phyloP scores from a whole-genome alignment of 2,329 filamentous ascomycete species.

The Fusarium marasasianum region DNA sequence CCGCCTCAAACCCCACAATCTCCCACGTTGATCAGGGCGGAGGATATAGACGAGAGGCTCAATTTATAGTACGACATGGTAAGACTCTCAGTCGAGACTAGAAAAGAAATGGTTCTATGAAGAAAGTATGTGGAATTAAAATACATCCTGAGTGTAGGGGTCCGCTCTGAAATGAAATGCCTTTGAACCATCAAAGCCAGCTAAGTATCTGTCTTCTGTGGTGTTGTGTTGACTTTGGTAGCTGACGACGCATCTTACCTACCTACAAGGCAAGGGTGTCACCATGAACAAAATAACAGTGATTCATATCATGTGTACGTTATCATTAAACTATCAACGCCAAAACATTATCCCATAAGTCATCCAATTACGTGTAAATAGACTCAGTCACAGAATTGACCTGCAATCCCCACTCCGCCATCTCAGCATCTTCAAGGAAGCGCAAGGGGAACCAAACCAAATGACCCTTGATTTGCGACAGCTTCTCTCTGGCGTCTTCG shows the following conservation, averaged over 20 bases:
- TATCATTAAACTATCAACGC: background rate
- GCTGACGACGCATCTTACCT: conserved; percentile 12
- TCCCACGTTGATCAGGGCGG: conserved; percentile 18
- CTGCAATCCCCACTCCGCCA: conserved; percentile 89
- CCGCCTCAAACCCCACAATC: conserved; percentile 27
- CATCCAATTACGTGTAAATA: conserved; percentile 71
- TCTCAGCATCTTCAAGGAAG: conserved; percentile 83
- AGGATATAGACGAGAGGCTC: conserved; percentile 12
- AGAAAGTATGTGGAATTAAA: background rate
- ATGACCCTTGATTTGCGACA: conserved; percentile 86
- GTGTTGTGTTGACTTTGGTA: background rate
- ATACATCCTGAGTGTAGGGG: background rate
- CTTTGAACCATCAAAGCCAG: background rate
- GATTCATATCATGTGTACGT: background rate
- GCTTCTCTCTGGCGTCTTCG: conserved; percentile 75
- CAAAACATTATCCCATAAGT: background rate
- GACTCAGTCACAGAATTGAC: conserved; percentile 89
- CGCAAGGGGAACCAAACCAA: conserved; percentile 95
- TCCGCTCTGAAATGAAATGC: conserved; percentile 1
- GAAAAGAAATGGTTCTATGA: background rate
- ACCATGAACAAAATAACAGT: background rate
- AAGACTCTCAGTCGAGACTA: background rate
- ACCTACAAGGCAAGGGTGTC: background rate
- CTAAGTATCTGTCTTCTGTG: background rate
- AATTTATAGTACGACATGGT: conserved; percentile 29